These are phyloP conservation scores for Dendrobium chrysotoxum DNA, from an alignment of 106 monocot species.

Conservation along the genomic window DNA sequence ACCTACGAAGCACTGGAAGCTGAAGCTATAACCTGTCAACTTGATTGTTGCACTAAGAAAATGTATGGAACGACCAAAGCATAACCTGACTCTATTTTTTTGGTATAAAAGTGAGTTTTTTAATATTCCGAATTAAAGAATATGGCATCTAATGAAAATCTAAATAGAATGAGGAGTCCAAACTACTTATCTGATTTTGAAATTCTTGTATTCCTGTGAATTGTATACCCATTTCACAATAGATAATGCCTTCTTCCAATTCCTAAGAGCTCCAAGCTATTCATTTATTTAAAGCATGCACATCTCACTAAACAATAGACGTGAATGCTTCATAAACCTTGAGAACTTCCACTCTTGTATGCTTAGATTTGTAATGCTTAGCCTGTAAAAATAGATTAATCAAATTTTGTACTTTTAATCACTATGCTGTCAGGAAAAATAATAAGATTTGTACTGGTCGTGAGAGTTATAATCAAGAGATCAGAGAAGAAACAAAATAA, in stretches of 20 bases:
- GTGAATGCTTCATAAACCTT: conserved; percentile 82
- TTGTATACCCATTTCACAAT: conserved; percentile 87
- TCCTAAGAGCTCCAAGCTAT: conserved; percentile 44
- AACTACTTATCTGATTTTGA: conserved; percentile 66
- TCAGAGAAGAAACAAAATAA: not conserved
- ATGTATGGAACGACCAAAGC: not conserved
- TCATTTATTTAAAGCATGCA: conserved; percentile 57
- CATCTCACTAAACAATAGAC: conserved; percentile 59
- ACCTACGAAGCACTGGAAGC: not conserved
- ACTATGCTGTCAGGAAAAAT: not conserved
- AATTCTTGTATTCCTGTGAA: conserved; percentile 56
- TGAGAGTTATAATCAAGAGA: not conserved
- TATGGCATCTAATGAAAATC: not conserved
- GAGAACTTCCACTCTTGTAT: conserved; percentile 84
- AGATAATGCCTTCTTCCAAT: conserved; percentile 75
- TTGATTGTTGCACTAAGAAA: not conserved
- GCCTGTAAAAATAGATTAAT: conserved; percentile 26
- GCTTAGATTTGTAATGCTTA: conserved; percentile 38
- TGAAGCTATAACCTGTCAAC: not conserved
- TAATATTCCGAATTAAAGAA: not conserved
- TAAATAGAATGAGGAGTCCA: not conserved
- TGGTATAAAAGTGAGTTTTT: not conserved
- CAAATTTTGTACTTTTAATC: not conserved
- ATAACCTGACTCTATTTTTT: not conserved
- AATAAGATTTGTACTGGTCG: not conserved